phyloP scores from a whole-genome alignment of 1,284 basidiomycete genomes.

The Chalciporus sp. region DNA sequence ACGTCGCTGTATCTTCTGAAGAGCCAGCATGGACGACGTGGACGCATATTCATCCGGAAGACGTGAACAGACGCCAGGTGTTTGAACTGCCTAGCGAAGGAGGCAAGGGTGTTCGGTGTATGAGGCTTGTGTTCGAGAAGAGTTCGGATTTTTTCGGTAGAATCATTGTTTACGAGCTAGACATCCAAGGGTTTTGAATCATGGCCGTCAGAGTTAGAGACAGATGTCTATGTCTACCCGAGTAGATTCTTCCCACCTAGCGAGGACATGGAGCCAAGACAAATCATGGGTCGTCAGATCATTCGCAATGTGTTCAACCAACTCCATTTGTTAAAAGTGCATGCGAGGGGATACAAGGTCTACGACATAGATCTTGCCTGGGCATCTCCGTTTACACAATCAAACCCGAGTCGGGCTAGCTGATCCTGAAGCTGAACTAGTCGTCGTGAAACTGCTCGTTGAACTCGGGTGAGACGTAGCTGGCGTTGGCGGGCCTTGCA shows the following conservation, averaged over 20 bases:
- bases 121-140: constrained; percentile 73
- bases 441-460: background rate
- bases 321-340: constrained; percentile 26
- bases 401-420: constrained; percentile 1
- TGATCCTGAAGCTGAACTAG: background rate
- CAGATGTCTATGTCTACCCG: no score
- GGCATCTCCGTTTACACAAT: background rate
- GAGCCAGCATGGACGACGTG: constrained; percentile 48
- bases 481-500: background rate
- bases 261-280: background rate
- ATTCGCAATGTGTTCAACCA: constrained; percentile 28
- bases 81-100: constrained; percentile 50
- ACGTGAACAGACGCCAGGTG: constrained; percentile 69
- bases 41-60: constrained; percentile 68
- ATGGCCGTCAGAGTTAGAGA: background rate
- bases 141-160: constrained; percentile 81
- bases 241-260: no score
- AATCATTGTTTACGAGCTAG: constrained; percentile 70
- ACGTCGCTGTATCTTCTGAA: constrained; percentile 35
- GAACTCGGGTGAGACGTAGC: background rate
- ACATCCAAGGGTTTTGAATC: constrained; percentile 44
- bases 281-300: no score
- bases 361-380: constrained; percentile 12
- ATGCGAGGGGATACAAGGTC: constrained; percentile 15
- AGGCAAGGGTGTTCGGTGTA: constrained; percentile 39